phyloP scores from a whole-genome alignment of 345 rosid genomes.

The Acer campestre region DNA sequence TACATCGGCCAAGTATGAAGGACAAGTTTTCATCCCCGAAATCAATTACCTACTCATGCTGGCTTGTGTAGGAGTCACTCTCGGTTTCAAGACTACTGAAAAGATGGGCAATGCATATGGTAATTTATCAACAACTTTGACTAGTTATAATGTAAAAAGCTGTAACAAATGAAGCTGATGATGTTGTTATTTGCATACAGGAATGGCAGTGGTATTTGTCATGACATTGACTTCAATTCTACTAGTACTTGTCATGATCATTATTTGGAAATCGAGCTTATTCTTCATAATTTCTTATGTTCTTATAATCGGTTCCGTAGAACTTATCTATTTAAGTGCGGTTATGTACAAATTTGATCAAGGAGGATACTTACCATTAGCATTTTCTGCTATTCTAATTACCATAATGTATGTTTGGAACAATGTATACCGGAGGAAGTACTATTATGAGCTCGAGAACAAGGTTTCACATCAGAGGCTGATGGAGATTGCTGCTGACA shows the following conservation, averaged over 20 bases:
- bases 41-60: slow-evolving; percentile 46
- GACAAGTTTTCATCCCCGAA: slow-evolving; percentile 52
- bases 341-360: slow-evolving; percentile 43
- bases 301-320: slow-evolving; percentile 23
- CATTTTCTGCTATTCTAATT: slow-evolving; percentile 13
- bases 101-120: slow-evolving; percentile 52
- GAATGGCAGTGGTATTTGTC: slow-evolving; percentile 41
- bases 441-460: slow-evolving; percentile 45
- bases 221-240: slow-evolving; percentile 34
- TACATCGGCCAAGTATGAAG: slow-evolving; percentile 36
- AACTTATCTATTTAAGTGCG: slow-evolving; percentile 28
- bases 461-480: slow-evolving; percentile 32
- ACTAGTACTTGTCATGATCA: slow-evolving; percentile 27
- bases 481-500: slow-evolving; percentile 12
- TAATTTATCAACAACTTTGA: slow-evolving; percentile 1
- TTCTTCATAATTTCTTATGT: slow-evolving; percentile 24
- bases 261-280: slow-evolving; percentile 42
- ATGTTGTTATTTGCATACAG: slow-evolving; percentile 4
- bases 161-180: background rate
- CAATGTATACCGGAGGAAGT: slow-evolving; percentile 38
- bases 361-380: slow-evolving; percentile 54
- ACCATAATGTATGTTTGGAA: slow-evolving; percentile 44
- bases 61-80: slow-evolving; percentile 39
- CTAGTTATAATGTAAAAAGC: background rate
- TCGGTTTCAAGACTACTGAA: slow-evolving; percentile 38